Base-by-base conservation (phyloP, 2,329 filamentous ascomycete genomes). In the Aureobasidium sp. region DNA sequence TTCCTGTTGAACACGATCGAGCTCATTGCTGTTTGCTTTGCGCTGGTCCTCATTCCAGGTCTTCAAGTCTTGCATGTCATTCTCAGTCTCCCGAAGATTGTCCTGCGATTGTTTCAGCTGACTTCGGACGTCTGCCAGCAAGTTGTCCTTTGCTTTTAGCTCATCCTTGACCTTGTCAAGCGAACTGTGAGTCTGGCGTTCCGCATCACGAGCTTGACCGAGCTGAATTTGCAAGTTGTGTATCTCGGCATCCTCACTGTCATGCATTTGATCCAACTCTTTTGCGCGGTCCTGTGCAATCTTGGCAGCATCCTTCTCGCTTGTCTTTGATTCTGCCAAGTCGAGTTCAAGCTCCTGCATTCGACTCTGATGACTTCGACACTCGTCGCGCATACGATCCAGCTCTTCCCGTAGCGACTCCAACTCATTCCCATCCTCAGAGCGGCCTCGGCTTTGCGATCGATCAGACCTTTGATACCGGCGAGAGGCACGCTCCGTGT, bases 351-450 rank as follows among this genome's bases (percentile, higher is more conserved):
- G 59, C 14, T 63, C 36, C 12, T 64, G 62, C 34, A 62, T 62
- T 42, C 62, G 52, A 4, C 31, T n/a, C 22, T 49, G 61, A n/a
- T 57, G 27, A 8, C 39, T 36, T 31, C n/a, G 42, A 5, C 27
- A 55, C 15, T 55, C 29, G 4, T 42, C 7, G 27, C 37, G 52
- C 37, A 58, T 17, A 27, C 39, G 47, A 39, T 56, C 51, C 36
- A 67, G 44, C 47, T 68, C 65, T 36, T 66, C 59, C 44, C 68
- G 68, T 51, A 69, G 47, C 39, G 67, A 62, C 17, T 64, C 44
- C 45, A 69, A 65, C 17, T 66, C 66, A n/a, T 68, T 66, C 15
- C 62, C 66, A 51, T 68, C 63, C 36, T 65, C 52, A 61, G 5
- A 55, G 52, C 37, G 53, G 29, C 41, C 41, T 39, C 27, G 45